phyloP scores from a whole-genome alignment of 495 filamentous ascomycete genomes.

The Baudoinia panamericana region DNA sequence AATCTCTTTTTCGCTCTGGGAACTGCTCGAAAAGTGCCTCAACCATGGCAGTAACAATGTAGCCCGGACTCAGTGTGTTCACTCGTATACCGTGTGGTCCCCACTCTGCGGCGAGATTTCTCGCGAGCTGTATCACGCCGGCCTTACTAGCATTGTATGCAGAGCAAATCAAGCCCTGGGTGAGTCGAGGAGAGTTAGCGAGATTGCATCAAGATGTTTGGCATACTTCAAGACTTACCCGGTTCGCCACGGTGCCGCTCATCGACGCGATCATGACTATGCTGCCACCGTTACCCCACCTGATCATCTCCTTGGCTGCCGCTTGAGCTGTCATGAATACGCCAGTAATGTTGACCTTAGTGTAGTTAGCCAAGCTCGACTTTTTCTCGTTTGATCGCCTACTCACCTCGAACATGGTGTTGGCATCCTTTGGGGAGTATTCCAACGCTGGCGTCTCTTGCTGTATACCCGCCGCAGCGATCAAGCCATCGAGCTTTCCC shows the following conservation, averaged over 20 bases:
- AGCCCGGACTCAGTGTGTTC: constrained; percentile 89
- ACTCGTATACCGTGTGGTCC: constrained; percentile 77
- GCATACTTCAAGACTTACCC: constrained; percentile 31
- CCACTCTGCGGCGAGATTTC: constrained; percentile 83
- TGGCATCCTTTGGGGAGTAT: constrained; percentile 48
- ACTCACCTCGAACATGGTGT: constrained; percentile 52
- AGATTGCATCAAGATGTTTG: background rate
- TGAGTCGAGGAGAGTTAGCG: constrained; percentile 3
- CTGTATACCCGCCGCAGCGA: constrained; percentile 72
- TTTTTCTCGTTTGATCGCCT: too few relatives aligned
- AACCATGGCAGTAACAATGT: constrained; percentile 90
- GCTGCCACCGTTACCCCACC: constrained; percentile 44
- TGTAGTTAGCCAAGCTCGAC: background rate
- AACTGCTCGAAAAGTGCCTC: constrained; percentile 60
- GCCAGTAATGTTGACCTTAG: constrained; percentile 50
- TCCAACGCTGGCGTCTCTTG: constrained; percentile 58
- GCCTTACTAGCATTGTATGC: constrained; percentile 90
- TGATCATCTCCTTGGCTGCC: constrained; percentile 62
- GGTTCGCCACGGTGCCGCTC: constrained; percentile 68
- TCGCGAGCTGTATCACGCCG: constrained; percentile 68
- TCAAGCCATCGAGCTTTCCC: constrained; percentile 62
- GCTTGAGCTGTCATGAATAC: constrained; percentile 68
- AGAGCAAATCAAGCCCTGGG: constrained; percentile 54
- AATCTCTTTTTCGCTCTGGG: constrained; percentile 62
- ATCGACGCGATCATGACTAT: constrained; percentile 66